Evolutionary conservation across 2,329 filamentous ascomycete genomes (phyloP).

Genomic region (Penicillium olsonii): DNA sequence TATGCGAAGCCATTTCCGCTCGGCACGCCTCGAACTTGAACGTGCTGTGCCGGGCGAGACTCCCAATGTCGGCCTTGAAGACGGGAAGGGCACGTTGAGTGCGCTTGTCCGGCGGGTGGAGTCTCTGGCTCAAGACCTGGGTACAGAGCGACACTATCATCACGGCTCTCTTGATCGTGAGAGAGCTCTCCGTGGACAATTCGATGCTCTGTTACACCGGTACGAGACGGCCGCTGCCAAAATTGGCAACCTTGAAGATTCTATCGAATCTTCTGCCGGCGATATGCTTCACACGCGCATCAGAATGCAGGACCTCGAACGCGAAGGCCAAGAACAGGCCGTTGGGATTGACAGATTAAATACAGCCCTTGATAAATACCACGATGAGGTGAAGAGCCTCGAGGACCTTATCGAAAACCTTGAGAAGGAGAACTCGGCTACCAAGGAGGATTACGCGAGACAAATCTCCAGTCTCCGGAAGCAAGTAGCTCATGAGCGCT

Average conservation of each 20-base stretch:
- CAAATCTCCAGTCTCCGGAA: conserved; percentile 37
- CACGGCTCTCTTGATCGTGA: conserved; percentile 40
- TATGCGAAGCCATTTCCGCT: conserved; percentile 43
- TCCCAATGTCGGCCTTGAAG: conserved; percentile 35
- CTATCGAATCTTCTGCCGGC: conserved; percentile 44
- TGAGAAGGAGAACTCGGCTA: conserved; percentile 40
- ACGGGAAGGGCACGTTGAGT: conserved; percentile 43
- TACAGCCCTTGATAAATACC: conserved; percentile 46
- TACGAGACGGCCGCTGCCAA: conserved; percentile 41
- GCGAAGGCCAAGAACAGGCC: conserved; percentile 42
- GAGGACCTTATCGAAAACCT: conserved; percentile 45
- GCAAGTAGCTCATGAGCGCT: conserved; percentile 36
- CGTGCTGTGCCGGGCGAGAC: conserved; percentile 47
- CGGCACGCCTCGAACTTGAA: conserved; percentile 48
- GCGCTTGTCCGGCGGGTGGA: conserved; percentile 43
- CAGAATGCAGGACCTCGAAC: conserved; percentile 45
- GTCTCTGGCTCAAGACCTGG: conserved; percentile 35
- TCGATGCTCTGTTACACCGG: conserved; percentile 43
- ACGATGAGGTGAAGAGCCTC: conserved; percentile 44
- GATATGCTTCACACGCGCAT: conserved; percentile 49
- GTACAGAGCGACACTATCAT: conserved; percentile 34
- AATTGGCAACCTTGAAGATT: conserved; percentile 40
- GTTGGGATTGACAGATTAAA: conserved; percentile 46
- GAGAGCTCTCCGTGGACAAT: conserved; percentile 45
- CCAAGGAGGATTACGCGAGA: conserved; percentile 29